Evolutionary conservation across 2,329 filamentous ascomycete genomes (phyloP).

Genomic region (Phaeomoniella chlamydospora): DNA sequence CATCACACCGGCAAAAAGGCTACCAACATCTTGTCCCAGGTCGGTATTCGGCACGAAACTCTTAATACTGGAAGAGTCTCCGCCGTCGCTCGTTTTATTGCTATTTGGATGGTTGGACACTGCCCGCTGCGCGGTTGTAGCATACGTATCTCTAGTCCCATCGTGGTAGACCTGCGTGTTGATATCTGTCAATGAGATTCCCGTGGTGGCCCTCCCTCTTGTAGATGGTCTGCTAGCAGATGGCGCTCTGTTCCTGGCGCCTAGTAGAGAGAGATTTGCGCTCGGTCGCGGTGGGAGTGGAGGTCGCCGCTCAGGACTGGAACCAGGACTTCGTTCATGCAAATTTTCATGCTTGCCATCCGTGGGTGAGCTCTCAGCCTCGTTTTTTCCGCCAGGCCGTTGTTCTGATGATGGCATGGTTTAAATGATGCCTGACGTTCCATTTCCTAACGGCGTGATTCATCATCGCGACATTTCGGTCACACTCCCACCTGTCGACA

Average conservation of each 20-base stretch:
- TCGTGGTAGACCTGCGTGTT: slow-evolving; percentile 63
- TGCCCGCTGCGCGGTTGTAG: slow-evolving; percentile 24
- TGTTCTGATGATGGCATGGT: neutral
- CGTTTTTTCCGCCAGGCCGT: neutral
- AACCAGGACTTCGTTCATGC: slow-evolving; percentile 10
- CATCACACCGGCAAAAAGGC: slow-evolving; percentile 60
- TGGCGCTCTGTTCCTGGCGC: slow-evolving; percentile 7
- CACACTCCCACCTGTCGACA: too few relatives aligned
- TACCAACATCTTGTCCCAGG: slow-evolving; percentile 60
- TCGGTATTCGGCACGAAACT: slow-evolving; percentile 39
- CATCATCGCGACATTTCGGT: neutral
- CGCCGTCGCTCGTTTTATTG: slow-evolving; percentile 32
- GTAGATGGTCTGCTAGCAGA: slow-evolving; percentile 19
- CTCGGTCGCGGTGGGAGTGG: slow-evolving; percentile 31
- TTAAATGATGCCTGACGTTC: neutral
- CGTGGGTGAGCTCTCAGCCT: too few relatives aligned
- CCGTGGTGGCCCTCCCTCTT: slow-evolving; percentile 63
- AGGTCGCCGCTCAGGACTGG: slow-evolving; percentile 22
- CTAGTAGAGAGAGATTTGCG: slow-evolving; percentile 13
- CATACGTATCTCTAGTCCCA: slow-evolving; percentile 50
- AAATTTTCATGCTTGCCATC: too few relatives aligned
- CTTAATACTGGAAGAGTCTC: slow-evolving; percentile 34
- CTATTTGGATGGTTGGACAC: slow-evolving; percentile 26
- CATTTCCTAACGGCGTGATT: neutral
- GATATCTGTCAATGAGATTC: slow-evolving; percentile 67